Evolutionary conservation across 2,329 filamentous ascomycete species (phyloP).

Genomic region (Ophiostoma triangulosporum): DNA sequence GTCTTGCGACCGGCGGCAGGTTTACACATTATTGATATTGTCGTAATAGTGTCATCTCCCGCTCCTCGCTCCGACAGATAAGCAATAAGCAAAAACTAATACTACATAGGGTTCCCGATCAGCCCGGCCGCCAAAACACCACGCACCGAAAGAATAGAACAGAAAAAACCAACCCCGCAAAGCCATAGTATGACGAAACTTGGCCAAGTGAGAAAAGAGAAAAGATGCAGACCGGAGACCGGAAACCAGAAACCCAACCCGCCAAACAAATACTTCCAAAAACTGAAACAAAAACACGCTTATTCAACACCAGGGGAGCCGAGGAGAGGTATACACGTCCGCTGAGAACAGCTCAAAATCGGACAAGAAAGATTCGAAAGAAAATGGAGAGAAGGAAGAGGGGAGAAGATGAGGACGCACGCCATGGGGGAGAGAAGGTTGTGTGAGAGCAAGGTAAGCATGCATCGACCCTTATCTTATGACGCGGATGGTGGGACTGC

Average conservation of each 20-base stretch:
- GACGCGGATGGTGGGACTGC: background rate
- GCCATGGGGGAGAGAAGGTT: background rate
- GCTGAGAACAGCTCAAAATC: background rate
- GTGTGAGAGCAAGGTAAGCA: background rate
- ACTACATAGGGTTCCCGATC: conserved; percentile 7
- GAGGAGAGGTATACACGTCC: conserved; percentile 9
- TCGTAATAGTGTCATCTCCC: background rate
- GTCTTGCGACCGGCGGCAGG: conserved; percentile 1
- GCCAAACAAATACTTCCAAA: conserved; percentile 1
- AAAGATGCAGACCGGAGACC: conserved; percentile 1
- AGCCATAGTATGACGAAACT: background rate
- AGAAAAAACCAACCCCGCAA: background rate
- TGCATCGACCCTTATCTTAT: background rate
- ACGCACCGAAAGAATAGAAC: conserved; percentile 5
- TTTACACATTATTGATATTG: conserved; percentile 6
- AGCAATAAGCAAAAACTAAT: conserved; percentile 6
- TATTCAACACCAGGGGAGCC: conserved; percentile 3
- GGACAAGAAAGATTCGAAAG: background rate
- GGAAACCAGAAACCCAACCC: background rate
- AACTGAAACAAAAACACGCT: background rate
- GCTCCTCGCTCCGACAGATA: background rate
- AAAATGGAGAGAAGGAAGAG: background rate
- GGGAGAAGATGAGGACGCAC: background rate
- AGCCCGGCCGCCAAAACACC: conserved; percentile 9
- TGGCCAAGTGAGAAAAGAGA: background rate